Evolutionary conservation across 225 moss, liverwort and hornwort genomes (phyloP), one percentile per base, ranked within the genome.

Genomic region (Sphagnum tenellum): DNA sequence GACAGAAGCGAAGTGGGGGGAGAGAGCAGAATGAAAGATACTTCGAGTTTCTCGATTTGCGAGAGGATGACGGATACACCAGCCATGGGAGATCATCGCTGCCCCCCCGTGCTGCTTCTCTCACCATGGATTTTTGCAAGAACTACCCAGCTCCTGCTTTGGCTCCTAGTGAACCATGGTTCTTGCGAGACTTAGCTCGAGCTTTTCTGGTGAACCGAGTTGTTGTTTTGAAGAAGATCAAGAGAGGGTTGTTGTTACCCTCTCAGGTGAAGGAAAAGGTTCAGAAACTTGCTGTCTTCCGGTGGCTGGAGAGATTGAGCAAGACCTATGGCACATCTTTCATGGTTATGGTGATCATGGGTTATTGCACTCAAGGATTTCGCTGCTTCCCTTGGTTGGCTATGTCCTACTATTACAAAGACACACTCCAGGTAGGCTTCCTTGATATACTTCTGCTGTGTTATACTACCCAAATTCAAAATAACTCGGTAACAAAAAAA

Each of bases 341-440:
- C 67, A 77, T 89, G 76, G 44, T 80, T 50, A 47, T 93, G 48
- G 73, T 93, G 50, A 75, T 78, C 46, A 76, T 93, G 4, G 92
- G 92, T 6, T 93, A 89, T 78, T 77, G 76, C 60, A 83, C 78
- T 12, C 92, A 93, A 67, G 92, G 92, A 2, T 93, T 93, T 66
- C 87, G 92, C 49, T 89, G 92, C 62, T 93, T 93, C 62, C 92
- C 92, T 11, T 93, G 88, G 89, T 78, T 93, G 50, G 92, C 86
- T 8, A 83, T 84, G 60, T 76, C 80, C 4, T 89, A 89, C 71
- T 81, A 76, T 75, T 79, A 87, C 72, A 93, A 93, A 72, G 92
- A 93, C 67, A 78, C 85, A 65, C 59, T 86, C 14, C 86, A 86
- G 77, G 86, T 86, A 53, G 47, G 14, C 9, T 52, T 6, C 9